Base-by-base conservation (phyloP, 306 rosid genomes). In the Vigna trinervia region DNA sequence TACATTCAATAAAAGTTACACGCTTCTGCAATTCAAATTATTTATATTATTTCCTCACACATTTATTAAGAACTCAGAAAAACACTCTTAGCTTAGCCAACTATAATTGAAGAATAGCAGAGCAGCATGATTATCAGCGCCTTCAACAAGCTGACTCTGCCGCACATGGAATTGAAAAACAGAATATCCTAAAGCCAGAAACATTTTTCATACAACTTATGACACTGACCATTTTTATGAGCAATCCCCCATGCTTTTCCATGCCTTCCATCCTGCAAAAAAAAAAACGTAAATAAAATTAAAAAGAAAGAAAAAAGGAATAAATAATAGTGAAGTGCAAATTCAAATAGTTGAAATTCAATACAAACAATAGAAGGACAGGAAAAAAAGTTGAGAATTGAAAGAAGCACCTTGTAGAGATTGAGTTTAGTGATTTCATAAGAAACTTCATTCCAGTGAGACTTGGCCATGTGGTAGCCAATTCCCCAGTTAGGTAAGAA, bases 211-310 rank as follows among this genome's bases (percentile, higher is more conserved):
- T 36, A 39, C 38, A 41, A 64, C 53, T 46, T 34, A 12, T 7
- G 46, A 22, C 56, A 70, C 85, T 66, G 67, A 92, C 99, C 99
- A 52, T 88, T 85, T 84, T 91, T 96, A 74, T 92, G 77, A 87
- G 86, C 97, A 46, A 96, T 17, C 22, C 99, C 99, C 99, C 99
- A 96, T 12, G 99, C 98, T 84, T 96, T 96, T 50, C 99, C 98
- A 83, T 96, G 98, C 54, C 61, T 89, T 61, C 97, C 98, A 83
- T 85, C 96, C 99, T 96, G 86, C 75, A 81, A 74, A 17, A 17
- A 3, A 22, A 41, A 4, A 12, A n/a, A 65, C 4, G 73, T 28
- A 52, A 64, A 59, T 2, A 52, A 51, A 51, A 13, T 14, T 0
- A 41, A 1, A 36, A 22, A 59, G 17, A 68, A 47, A 0, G 12